A percentile compares a stretch with the other conserved stretches of the same genome.
Conservation (phyloP, 2,329 filamentous ascomycete genomes). For the Rhinocladiella similis region DNA sequence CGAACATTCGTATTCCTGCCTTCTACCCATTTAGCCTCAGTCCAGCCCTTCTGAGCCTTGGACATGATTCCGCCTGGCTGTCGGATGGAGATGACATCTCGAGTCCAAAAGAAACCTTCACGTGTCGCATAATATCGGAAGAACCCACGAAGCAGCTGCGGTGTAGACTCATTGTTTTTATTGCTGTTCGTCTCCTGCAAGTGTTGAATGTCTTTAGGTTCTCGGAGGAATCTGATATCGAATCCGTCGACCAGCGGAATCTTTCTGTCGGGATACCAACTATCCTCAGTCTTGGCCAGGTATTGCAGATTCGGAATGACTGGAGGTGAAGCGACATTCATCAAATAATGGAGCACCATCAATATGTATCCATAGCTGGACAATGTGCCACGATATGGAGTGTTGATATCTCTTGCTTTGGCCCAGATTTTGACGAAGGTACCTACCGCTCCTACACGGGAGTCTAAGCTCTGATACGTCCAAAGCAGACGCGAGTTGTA, state of each 20-base stretch:
- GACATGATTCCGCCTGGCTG: conserved; percentile 67
- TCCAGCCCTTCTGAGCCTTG: conserved; percentile 83
- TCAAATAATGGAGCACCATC: conserved; percentile 88
- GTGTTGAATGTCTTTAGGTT: conserved; percentile 67
- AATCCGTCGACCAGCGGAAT: conserved; percentile 59
- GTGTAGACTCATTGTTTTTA: conserved; percentile 68
- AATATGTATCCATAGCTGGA: conserved; percentile 89
- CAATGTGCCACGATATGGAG: conserved; percentile 79
- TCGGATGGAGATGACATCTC: conserved; percentile 76
- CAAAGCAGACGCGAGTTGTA: conserved; percentile 81
- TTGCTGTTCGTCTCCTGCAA: conserved; percentile 57
- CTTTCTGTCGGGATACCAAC: conserved; percentile 46
- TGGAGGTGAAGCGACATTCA: conserved; percentile 77
- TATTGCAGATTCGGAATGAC: conserved; percentile 73
- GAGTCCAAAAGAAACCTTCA: conserved; percentile 73
- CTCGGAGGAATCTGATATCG: conserved; percentile 74
- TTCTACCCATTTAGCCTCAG: conserved; percentile 63
- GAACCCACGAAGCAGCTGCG: conserved; percentile 74
- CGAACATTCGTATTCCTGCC: conserved; percentile 69
- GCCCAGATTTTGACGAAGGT: conserved; percentile 91
- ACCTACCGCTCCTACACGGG: conserved; percentile 74
- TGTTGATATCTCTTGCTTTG: conserved; percentile 81
- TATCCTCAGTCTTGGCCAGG: conserved; percentile 29
- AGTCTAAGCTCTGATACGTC: conserved; percentile 78
- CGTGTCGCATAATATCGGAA: conserved; percentile 74